phyloP scores from a whole-genome alignment of 768 basidiomycete species.

The Gloeopeniophorella convolvens region DNA sequence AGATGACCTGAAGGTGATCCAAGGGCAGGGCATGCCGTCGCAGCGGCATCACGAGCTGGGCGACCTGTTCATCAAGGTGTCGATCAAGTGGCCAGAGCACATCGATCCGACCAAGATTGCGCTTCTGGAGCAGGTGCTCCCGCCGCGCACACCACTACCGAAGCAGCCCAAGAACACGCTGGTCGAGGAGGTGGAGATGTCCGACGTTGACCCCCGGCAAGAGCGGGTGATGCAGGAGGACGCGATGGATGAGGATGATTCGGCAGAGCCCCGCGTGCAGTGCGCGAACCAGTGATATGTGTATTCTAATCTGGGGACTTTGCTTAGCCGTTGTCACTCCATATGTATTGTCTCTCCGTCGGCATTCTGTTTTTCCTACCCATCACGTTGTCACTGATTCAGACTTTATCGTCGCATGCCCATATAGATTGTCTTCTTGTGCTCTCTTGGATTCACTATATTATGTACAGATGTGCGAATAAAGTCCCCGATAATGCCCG shows the following conservation, averaged over 20 bases:
- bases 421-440: constrained; percentile 16
- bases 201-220: constrained; percentile 70
- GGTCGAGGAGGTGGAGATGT: constrained; percentile 80
- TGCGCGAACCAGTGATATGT: constrained; percentile 77
- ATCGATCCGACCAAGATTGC: constrained; percentile 63
- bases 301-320: constrained; percentile 8
- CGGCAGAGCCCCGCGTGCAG: constrained; percentile 85
- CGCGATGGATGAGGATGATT: constrained; percentile 93
- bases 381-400: constrained; percentile 9
- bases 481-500: background rate
- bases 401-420: constrained; percentile 12
- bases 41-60: constrained; percentile 96
- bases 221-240: constrained; percentile 51
- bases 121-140: constrained; percentile 78
- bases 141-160: constrained; percentile 62
- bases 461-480: constrained; percentile 3
- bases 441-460: constrained; percentile 1
- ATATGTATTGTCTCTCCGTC: constrained; percentile 14
- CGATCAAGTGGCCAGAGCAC: constrained; percentile 82
- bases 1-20: constrained; percentile 89
- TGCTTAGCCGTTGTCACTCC: constrained; percentile 7
- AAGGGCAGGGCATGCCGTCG: constrained; percentile 97
- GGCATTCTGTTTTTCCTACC: constrained; percentile 3
- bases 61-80: constrained; percentile 83
- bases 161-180: constrained; percentile 60